phyloP scores from a whole-genome alignment of 345 rosid species.

The Rhizophora mangle region DNA sequence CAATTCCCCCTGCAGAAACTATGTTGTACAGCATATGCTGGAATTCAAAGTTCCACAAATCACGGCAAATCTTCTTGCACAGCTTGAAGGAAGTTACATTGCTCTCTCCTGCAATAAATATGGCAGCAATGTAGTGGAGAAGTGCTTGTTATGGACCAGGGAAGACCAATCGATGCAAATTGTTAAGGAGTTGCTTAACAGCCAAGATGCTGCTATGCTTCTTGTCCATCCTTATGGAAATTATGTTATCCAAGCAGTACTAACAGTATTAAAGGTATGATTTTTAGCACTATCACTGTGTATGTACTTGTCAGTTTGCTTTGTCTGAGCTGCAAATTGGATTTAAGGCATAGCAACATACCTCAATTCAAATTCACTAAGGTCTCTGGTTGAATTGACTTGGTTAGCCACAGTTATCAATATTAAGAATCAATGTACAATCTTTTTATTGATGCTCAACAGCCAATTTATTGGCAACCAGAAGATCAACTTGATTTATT shows the following conservation, averaged over 20 bases:
- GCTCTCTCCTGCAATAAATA: slow-evolving; percentile 35
- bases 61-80: slow-evolving; percentile 5
- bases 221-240: slow-evolving; percentile 35
- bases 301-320: neutral
- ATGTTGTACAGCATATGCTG: slow-evolving; percentile 44
- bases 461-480: too few relatives aligned
- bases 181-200: slow-evolving; percentile 26
- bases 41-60: slow-evolving; percentile 8
- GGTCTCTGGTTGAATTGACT: too few relatives aligned
- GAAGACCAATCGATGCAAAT: slow-evolving; percentile 18
- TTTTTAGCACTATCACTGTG: neutral
- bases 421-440: too few relatives aligned
- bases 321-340: neutral
- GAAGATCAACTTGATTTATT: neutral
- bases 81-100: slow-evolving; percentile 31
- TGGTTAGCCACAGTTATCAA: too few relatives aligned
- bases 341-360: neutral
- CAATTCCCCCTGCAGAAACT: slow-evolving; percentile 35
- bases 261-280: slow-evolving; percentile 26
- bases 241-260: slow-evolving; percentile 40
- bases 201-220: slow-evolving; percentile 14
- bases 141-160: slow-evolving; percentile 23
- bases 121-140: slow-evolving; percentile 54
- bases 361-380: too few relatives aligned
- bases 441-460: too few relatives aligned